These are phyloP conservation scores for Debaryomycetaceae sp. DNA, from an alignment of 1,139 yeast species.

Conservation along the genomic window DNA sequence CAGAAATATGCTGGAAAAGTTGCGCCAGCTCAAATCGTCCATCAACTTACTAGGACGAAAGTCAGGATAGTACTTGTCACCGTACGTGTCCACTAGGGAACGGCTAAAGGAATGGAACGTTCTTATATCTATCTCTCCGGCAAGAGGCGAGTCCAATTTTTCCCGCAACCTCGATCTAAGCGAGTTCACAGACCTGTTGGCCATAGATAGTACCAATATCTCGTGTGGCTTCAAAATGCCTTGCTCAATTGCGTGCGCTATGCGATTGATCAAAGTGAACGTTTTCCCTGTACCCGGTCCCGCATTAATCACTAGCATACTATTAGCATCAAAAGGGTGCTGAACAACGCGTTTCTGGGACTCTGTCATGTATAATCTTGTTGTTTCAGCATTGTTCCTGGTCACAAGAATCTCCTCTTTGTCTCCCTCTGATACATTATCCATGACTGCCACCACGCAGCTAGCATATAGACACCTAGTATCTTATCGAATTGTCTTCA, in stretches of 20 bases:
- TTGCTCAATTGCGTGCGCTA: constrained; percentile 43
- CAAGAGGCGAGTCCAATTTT: constrained; percentile 29
- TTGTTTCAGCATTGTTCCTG: neutral
- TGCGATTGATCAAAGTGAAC: constrained; percentile 51
- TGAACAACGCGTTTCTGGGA: constrained; percentile 36
- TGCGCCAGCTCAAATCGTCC: constrained; percentile 52
- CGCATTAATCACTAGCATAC: constrained; percentile 51
- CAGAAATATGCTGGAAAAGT: constrained; percentile 33
- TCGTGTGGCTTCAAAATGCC: constrained; percentile 46
- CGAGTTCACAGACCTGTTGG: constrained; percentile 65
- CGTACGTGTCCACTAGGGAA: constrained; percentile 40
- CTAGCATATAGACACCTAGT: neutral
- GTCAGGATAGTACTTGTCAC: constrained; percentile 17
- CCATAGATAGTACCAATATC: constrained; percentile 63
- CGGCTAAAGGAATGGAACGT: constrained; percentile 68
- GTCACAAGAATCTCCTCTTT: neutral
- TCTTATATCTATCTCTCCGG: constrained; percentile 37
- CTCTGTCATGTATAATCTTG: constrained; percentile 14
- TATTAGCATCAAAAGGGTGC: constrained; percentile 29
- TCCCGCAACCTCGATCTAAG: constrained; percentile 34
- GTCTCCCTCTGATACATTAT: neutral
- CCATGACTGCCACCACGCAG: too few relatives aligned
- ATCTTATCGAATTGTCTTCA: neutral
- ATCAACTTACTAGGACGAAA: constrained; percentile 35
- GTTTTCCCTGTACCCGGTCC: constrained; percentile 85